Base-by-base conservation (phyloP, 805 yeast genomes). In the Hanseniaspora pseudoguilliermondii region DNA sequence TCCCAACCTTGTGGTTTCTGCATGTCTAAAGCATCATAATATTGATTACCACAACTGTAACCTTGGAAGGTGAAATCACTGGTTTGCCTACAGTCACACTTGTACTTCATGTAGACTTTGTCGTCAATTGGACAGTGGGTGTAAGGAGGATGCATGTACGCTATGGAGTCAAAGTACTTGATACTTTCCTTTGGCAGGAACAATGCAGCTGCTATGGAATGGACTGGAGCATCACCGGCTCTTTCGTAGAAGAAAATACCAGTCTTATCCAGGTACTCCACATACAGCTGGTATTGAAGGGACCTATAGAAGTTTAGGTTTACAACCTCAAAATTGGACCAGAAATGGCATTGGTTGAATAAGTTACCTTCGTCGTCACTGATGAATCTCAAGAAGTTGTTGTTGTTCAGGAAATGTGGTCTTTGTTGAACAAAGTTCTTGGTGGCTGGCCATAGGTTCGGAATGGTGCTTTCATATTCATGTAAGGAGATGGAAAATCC, bases 171-270 rank as follows among this genome's bases (percentile, higher is more conserved):
- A 66, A 88, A 84, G 75, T 84, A 81, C 64, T 84, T 88, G 44
- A 87, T 69, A 64, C 80, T 74, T 53, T 77, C 79, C 63, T 75
- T 78, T 46, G 82, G 79, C 63, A 85, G 65, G 71, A 87, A 82
- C 58, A 87, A 70, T 10, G 90, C 73, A 23, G 82, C 91, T 21
- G 89, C 95, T 60, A 86, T 81, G 7, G 90, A 82, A 66, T 86
- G 90, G 49, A 86, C 82, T 21, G 95, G 95, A 23, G 95, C 95
- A 69, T 87, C 95, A 58, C 95, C 95, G 91, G 95, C 88, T 65
- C 93, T 76, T 69, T 84, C 88, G 70, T 88, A 88, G 73, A 84
- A 88, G 65, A 89, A 83, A 3, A 95, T 95, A 58, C 95, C 90
- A 1, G 82, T 72, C 46, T 71, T 69, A 65, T 87, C 93, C 59